Base-by-base conservation (phyloP, 129 eudicot genomes). In the Arctium minus region DNA sequence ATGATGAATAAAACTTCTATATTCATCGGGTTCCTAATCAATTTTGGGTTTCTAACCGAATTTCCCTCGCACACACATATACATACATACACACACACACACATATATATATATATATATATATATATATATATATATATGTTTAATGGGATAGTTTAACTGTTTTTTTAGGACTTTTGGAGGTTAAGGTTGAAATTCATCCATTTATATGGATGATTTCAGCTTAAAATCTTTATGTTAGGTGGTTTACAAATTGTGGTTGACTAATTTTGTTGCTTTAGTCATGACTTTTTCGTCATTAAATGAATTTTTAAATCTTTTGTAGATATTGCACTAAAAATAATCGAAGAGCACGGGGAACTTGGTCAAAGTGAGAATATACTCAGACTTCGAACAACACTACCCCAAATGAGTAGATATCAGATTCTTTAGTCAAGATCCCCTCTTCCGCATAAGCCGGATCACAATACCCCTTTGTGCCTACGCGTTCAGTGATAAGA, bases 271-370 rank as follows among this genome's bases (percentile, higher is more conserved):
- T 13, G 64, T 13, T 50, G 64, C 64, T 50, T 50, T 50, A 22
- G 64, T 53, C 5, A 3, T 53, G 4, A 1, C n/a, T 13, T 53
- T 13, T 50, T 50, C 64, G 5, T 69, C 79, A 15, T 10, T 81
- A 87, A 81, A 29, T 37, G 78, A 35, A 12, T 15, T 46, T 22
- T 33, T 5, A 33, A 15, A 72, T 72, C 30, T 44, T 44, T 18
- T 11, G 71, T 65, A 84, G 87, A 84, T 73, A 56, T 67, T 27
- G 83, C 87, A 35, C 22, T 84, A 5, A 8, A 73, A 27, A 62
- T 79, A 44, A n/a, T 84, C 1, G 17, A 74, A 22, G 75, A 72
- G 10, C 68, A 80, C 71, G 6, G 4, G 15, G 79, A 39, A 30
- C 29, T 79, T 4, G 76, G 80, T 65, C 73, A 72, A 1, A 22